Conservation (phyloP, 2,329 filamentous ascomycete species). For the Cercospora zeina region DNA sequence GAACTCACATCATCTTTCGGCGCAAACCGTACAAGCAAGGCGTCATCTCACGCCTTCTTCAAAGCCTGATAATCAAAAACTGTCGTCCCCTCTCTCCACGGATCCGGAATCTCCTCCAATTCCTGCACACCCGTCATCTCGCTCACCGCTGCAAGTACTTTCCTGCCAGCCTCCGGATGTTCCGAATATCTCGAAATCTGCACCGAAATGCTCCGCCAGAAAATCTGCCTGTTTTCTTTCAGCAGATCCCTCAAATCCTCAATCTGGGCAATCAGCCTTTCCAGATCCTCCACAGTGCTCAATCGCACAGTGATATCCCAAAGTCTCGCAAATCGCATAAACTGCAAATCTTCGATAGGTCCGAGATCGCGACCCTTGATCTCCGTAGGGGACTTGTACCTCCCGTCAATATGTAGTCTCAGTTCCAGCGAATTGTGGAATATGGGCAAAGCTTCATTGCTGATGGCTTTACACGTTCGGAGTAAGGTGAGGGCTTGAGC, state of each 20-base stretch:
- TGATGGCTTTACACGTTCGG: conserved; percentile 45
- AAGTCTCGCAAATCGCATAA: conserved; percentile 17
- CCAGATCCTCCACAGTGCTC: conserved; percentile 22
- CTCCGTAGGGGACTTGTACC: conserved; percentile 21
- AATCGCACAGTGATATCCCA: conserved; percentile 25
- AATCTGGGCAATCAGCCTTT: conserved; percentile 20
- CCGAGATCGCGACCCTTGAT: conserved; percentile 24
- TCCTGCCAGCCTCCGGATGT: conserved; percentile 16
- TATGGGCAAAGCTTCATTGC: conserved; percentile 47
- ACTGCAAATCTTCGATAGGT: conserved; percentile 14
- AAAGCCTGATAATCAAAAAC: conserved; percentile 20
- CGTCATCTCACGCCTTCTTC: neutral
- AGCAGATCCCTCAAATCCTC: conserved; percentile 15
- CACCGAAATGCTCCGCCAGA: conserved; percentile 24
- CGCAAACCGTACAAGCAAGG: neutral
- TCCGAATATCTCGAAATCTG: conserved; percentile 23
- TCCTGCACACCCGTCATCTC: conserved; percentile 17
- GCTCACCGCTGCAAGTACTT: conserved; percentile 20
- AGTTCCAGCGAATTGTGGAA: conserved; percentile 42
- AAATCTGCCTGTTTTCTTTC: conserved; percentile 2
- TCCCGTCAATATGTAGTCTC: conserved; percentile 22
- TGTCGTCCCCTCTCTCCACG: conserved; percentile 22
- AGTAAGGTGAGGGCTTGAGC: conserved; percentile 40
- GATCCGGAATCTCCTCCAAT: conserved; percentile 21
- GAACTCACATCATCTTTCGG: too few relatives aligned